Evolutionary conservation across 2,329 filamentous ascomycete genomes (phyloP).

Genomic region (Ophiostoma ulmi): DNA sequence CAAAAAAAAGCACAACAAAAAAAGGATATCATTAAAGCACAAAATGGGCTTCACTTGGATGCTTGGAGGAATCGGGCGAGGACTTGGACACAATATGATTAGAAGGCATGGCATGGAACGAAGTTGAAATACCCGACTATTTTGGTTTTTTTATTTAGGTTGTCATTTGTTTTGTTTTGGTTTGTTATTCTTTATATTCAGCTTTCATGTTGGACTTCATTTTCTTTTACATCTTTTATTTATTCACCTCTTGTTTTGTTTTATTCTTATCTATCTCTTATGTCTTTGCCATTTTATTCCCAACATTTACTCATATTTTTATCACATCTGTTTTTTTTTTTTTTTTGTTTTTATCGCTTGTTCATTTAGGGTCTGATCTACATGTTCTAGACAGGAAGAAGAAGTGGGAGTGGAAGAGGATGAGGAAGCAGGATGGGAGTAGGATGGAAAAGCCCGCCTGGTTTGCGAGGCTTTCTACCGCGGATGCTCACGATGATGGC

Average conservation of each 20-base stretch:
- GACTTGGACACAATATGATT: not conserved
- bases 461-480: not conserved
- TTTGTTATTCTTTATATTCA: not conserved
- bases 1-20: not conserved
- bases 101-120: not conserved
- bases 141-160: not conserved
- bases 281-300: not conserved
- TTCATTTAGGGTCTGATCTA: not conserved
- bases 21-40: not conserved
- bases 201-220: not conserved
- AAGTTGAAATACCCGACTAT: conserved; percentile 12
- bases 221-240: not conserved
- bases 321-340: not conserved
- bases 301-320: not conserved
- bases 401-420: not conserved
- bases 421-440: not conserved
- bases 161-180: not conserved
- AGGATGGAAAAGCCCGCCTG: not conserved
- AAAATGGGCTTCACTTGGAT: not conserved
- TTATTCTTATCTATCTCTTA: not conserved
- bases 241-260: not conserved
- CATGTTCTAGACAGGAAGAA: not conserved
- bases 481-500: not conserved
- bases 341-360: not conserved
- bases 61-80: not conserved